Evolutionary conservation across 2,329 filamentous ascomycete species (phyloP), one percentile per base, ranked within the genome.

Genomic region (Dendrostoma leiphaemia): DNA sequence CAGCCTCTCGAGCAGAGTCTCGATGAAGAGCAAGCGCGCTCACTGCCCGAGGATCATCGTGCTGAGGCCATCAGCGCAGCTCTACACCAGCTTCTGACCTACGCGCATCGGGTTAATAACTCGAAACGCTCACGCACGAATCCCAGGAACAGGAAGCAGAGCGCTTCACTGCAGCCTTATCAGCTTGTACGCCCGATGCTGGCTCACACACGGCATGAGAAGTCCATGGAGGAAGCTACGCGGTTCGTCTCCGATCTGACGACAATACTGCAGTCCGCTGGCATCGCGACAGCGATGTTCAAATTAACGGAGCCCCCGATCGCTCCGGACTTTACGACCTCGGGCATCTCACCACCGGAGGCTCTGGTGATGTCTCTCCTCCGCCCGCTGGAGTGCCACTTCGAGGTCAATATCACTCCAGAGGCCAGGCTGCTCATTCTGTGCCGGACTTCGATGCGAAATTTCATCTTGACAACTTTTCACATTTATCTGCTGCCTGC

Each of bases 81-180:
- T 0, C 78, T 96, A 3, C 85, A 90, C 37, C 79, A 97, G 21
- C 78, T 97, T 2, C 82, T 97, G 7, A 83, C 82, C 46, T 86
- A 92, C 60, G 85, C 89, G 2, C 93, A 97, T 67, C 83, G 88
- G 9, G 83, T 89, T 65, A 91, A 87, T 60, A 82, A 90, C 57
- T 76, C 84, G 35, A 81, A 81, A 40, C 83, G 91, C 51, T 88
- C 86, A 1, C 81, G 85, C 28, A 84, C 37, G 60, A 72, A 31
- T 65, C 74, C 31, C 68, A 74, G 55, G 60, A 76, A 59, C 63
- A 73, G 62, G 59, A 53, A 66, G 24, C 69, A 71, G 47, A 62
- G 67, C 26, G 62, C 71, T 9, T 67, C 71, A 4, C 69, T 72
- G 40, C 73, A 74, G 32, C 69, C 75, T 2, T 78, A 81, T 61